Percentiles rank a stretch among this genome's conserved stretches.
These are phyloP conservation scores for Penicillium sp. DNA, from an alignment of 2,329 filamentous ascomycete genomes.

Conservation along the genomic window DNA sequence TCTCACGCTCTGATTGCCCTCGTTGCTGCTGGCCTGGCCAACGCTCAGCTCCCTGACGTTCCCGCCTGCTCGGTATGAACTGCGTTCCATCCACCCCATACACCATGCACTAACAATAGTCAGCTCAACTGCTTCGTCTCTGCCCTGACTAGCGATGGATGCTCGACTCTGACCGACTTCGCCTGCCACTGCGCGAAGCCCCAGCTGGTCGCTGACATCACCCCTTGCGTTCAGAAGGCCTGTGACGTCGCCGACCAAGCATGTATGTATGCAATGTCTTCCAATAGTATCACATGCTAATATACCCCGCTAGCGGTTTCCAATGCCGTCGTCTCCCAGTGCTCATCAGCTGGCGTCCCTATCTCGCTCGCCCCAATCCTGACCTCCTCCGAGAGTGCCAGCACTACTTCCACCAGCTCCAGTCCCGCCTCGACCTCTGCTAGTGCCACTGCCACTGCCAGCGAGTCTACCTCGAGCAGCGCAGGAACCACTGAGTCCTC, in stretches of 20 bases:
- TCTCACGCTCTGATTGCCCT: conserved; percentile 35
- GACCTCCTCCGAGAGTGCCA: conserved; percentile 10
- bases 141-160: conserved; percentile 46
- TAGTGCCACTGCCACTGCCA: not conserved
- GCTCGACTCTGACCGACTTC: conserved; percentile 49
- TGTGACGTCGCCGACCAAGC: conserved; percentile 42
- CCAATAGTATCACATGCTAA: not conserved
- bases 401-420: not conserved
- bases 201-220: conserved; percentile 41
- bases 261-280: conserved; percentile 25
- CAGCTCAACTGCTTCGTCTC: conserved; percentile 49
- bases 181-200: conserved; percentile 51
- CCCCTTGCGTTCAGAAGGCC: conserved; percentile 48
- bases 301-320: conserved; percentile 32
- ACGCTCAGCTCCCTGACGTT: conserved; percentile 48
- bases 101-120: not conserved
- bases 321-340: conserved; percentile 34
- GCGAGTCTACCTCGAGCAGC: not conserved
- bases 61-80: conserved; percentile 49
- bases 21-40: conserved; percentile 45
- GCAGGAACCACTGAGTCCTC: not conserved
- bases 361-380: conserved; percentile 37
- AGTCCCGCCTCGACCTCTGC: conserved; percentile 1
- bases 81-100: not conserved
- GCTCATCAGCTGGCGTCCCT: conserved; percentile 37